Evolutionary conservation across 2,329 filamentous ascomycete species (phyloP), one percentile per base, ranked within the genome.

Genomic region (Fonsecaea erecta): DNA sequence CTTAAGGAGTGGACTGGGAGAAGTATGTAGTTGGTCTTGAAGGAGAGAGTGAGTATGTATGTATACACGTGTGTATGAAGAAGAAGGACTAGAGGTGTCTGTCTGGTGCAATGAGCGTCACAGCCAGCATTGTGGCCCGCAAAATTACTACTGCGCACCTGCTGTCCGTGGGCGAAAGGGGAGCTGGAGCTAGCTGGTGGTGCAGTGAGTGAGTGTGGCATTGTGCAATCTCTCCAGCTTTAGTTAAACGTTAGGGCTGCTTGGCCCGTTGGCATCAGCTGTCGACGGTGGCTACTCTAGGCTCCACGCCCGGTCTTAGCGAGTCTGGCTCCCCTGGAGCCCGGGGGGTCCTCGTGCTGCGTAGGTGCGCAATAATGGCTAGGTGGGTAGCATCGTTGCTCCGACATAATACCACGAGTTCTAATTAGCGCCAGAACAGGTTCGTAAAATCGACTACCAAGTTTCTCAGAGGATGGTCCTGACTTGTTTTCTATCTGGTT

Each of bases 191-290:
- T n/a, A n/a, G n/a, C n/a, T n/a, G n/a, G n/a, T n/a, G n/a, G n/a
- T n/a, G n/a, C n/a, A n/a, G n/a, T n/a, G n/a, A n/a, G 28, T 30
- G 18, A 48, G 43, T 48, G 43, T 48, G 43, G 30, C 3, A 37
- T 43, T 2, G 18, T 40, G 57, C 57, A 60, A 60, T 60, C 18
- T 60, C 57, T 52, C 30, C 43, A 30, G 57, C 40, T 35, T 60
- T 60, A 60, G 57, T 52, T 52, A 60, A 21, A 5, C 43, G 28
- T 40, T 60, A 60, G 57, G 57, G 16, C 40, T 34, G 57, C 43
- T 52, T 60, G 43, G 57, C 57, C 30, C n/a, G 28, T 51, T 35
- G 32, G 35, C 18, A 9, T 52, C 12, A 46, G 3, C 57, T 14
- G 11, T 51, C 40, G 57, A 32, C 30, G 56, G 18, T 6, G 8